Evolutionary conservation across 345 rosid species (phyloP), one percentile per base, ranked within the genome.

Genomic region (Euphorbia lathyris): DNA sequence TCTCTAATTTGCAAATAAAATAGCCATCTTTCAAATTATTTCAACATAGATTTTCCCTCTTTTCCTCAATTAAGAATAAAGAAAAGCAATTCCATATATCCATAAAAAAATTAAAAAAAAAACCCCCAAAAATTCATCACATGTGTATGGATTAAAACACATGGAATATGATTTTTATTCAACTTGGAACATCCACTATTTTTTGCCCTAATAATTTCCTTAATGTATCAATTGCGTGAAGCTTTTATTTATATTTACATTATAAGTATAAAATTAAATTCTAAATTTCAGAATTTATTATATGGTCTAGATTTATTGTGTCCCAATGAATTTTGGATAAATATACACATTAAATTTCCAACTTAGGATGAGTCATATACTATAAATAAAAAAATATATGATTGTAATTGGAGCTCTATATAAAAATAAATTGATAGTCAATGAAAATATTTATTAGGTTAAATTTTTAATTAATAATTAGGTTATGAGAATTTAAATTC

Each of bases 141-240:
- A 38, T 67, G 71, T 67, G 71, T 48, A 20, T 16, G 30, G 50
- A 22, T 10, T 17, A 14, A 34, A 34, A 34, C 38, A 34, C 38
- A 34, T 34, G 38, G 38, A n/a, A n/a, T n/a, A n/a, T n/a, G n/a
- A n/a, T 34, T 34, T 34, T 34, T 34, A 34, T 34, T 34, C 38
- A 34, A 34, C 19, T 5, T 32, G 12, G n/a, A 20, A 6, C 43
- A 10, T 9, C 22, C 23, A 68, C 68, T 53, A 71, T 63, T 63
- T 63, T 7, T 9, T 62, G 62, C 36, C 34, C n/a, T n/a, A n/a
- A n/a, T 12, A 20, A 40, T 16, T 52, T 42, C 68, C 14, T 61
- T 68, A 53, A 36, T 36, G 58, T 1, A 63, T 63, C 65, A 56
- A 20, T 74, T 63, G 45, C 78, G 78, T 74, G 65, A 74, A 55